These are phyloP conservation scores for Simplicillium aogashimaense DNA, from an alignment of 2,329 filamentous ascomycete species.

Conservation along the genomic window DNA sequence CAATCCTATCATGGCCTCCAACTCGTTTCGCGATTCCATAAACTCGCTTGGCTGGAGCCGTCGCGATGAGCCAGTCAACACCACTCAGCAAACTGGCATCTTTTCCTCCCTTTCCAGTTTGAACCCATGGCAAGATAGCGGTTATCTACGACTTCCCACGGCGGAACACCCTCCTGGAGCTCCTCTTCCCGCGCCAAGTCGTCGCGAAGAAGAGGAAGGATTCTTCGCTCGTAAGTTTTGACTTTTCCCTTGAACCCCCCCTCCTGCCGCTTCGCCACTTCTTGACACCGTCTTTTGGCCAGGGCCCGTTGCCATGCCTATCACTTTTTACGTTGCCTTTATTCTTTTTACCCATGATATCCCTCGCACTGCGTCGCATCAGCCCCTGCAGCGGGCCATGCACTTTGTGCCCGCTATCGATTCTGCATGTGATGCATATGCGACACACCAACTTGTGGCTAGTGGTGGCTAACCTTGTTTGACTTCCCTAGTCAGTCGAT, in stretches of 20 bases:
- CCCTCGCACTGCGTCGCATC: conserved; percentile 17
- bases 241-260: conserved; percentile 10
- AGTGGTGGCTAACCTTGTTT: conserved; percentile 25
- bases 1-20: conserved; percentile 59
- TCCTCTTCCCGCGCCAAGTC: conserved; percentile 71
- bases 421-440: conserved; percentile 31
- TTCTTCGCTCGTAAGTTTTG: conserved; percentile 82
- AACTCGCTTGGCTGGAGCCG: conserved; percentile 92
- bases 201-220: conserved; percentile 89
- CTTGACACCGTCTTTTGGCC: neutral
- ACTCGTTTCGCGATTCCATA: conserved; percentile 87
- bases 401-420: conserved; percentile 27
- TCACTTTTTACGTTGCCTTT: conserved; percentile 7
- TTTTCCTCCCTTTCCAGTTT: conserved; percentile 72
- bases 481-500: conserved; percentile 69
- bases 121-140: conserved; percentile 79
- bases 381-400: conserved; percentile 35
- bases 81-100: conserved; percentile 58
- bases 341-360: conserved; percentile 4
- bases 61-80: conserved; percentile 69
- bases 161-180: conserved; percentile 66
- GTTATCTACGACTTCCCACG: conserved; percentile 85
- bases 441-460: conserved; percentile 27
- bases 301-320: conserved; percentile 4
- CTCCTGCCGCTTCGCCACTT: neutral